These are phyloP conservation scores for Sphaerulina vaccinii DNA, from an alignment of 2,329 filamentous ascomycete species.

Conservation along the genomic window DNA sequence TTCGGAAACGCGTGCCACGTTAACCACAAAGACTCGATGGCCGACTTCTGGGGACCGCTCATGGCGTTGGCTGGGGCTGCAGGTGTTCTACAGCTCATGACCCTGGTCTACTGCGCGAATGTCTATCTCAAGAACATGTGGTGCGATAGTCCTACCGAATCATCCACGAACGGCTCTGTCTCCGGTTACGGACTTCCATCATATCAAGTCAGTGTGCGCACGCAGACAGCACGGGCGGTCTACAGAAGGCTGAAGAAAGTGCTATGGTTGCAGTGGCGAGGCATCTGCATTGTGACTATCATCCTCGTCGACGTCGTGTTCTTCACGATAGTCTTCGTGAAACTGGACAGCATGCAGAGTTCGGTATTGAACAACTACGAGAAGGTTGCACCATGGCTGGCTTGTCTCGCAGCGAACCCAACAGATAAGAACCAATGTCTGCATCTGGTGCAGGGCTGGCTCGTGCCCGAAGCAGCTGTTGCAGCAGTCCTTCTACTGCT, in stretches of 20 bases:
- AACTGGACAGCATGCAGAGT: conserved; percentile 72
- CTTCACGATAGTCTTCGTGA: conserved; percentile 88
- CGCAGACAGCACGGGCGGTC: conserved; percentile 80
- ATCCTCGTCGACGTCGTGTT: conserved; percentile 91
- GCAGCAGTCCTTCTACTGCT: conserved; percentile 80
- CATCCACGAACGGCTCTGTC: conserved; percentile 60
- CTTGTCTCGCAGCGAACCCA: conserved; percentile 61
- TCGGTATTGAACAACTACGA: conserved; percentile 54
- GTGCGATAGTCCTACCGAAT: conserved; percentile 62
- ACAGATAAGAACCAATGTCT: conserved; percentile 69
- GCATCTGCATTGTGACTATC: conserved; percentile 83
- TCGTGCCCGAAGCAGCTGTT: conserved; percentile 73
- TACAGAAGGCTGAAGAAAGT: conserved; percentile 85
- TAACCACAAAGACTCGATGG: conserved; percentile 81
- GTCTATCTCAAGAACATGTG: conserved; percentile 82
- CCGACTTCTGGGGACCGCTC: conserved; percentile 86
- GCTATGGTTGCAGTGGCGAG: conserved; percentile 89
- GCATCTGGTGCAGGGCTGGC: conserved; percentile 57
- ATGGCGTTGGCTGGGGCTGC: conserved; percentile 74
- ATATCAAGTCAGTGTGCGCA: conserved; percentile 72
- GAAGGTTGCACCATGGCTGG: conserved; percentile 64
- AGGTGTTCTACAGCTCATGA: conserved; percentile 77
- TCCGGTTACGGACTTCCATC: conserved; percentile 60
- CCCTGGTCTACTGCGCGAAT: conserved; percentile 85
- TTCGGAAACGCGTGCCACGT: conserved; percentile 92